Conservation (phyloP, 2,329 filamentous ascomycete genomes). For the Fusarium sp. region DNA sequence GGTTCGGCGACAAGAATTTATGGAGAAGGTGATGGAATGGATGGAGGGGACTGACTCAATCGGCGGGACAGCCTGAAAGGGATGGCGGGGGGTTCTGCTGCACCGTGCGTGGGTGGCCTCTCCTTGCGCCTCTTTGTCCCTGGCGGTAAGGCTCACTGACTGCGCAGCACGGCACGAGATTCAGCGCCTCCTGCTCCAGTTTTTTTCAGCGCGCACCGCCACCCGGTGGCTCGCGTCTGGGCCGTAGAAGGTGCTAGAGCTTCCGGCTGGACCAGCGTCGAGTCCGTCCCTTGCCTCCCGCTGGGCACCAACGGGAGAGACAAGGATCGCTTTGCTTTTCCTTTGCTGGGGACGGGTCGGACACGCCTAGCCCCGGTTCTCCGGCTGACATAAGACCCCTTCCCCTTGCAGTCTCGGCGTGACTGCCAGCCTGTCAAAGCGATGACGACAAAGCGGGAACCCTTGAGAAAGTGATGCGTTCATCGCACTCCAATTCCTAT, state of each 20-base stretch:
- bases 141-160: slow-evolving; percentile 31
- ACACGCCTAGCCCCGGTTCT: slow-evolving; percentile 16
- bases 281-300: slow-evolving; percentile 9
- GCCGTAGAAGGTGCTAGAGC: slow-evolving; percentile 49
- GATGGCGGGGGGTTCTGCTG: slow-evolving; percentile 35
- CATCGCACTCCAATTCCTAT: slow-evolving; percentile 6
- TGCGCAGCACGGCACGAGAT: background rate
- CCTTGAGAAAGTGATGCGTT: slow-evolving; percentile 23
- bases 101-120: slow-evolving; percentile 41
- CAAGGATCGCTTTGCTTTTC: background rate
- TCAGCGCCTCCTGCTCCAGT: background rate
- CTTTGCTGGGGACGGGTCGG: slow-evolving; percentile 12
- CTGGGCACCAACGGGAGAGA: slow-evolving; percentile 15
- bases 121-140: slow-evolving; percentile 24
- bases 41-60: slow-evolving; percentile 54
- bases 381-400: slow-evolving; percentile 13
- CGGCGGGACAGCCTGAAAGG: slow-evolving; percentile 48
- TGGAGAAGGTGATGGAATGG: slow-evolving; percentile 48
- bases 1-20: slow-evolving; percentile 44
- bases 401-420: slow-evolving; percentile 3
- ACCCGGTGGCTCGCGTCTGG: slow-evolving; percentile 32
- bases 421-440: slow-evolving; percentile 12
- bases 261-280: slow-evolving; percentile 10
- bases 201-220: slow-evolving; percentile 37
- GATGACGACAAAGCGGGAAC: slow-evolving; percentile 40